phyloP scores from a whole-genome alignment of 2,329 filamentous ascomycete species.

The Cytospora schulzeri region DNA sequence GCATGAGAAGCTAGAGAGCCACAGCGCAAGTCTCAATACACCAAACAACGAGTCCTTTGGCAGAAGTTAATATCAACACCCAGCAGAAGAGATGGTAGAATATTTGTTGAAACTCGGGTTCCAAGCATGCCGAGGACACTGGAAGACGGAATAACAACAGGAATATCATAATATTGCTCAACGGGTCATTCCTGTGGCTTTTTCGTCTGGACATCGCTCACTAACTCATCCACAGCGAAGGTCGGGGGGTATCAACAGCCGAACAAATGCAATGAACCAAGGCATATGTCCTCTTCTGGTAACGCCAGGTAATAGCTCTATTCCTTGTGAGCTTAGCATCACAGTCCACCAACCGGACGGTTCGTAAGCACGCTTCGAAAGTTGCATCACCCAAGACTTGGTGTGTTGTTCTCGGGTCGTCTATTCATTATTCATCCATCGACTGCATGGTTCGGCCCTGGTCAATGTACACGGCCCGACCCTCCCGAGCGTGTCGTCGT shows the following conservation, averaged over 20 bases:
- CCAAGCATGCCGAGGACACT: neutral
- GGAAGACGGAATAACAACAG: slow-evolving; percentile 30
- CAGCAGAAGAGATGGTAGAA: slow-evolving; percentile 31
- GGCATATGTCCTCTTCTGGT: neutral
- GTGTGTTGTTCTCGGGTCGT: neutral
- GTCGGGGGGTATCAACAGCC: too few species aligned
- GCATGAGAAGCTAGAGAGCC: slow-evolving; percentile 32
- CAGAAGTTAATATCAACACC: too few species aligned
- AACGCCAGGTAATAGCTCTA: neutral
- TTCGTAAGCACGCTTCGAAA: neutral
- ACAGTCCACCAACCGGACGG: neutral
- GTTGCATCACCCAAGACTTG: neutral
- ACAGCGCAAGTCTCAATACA: slow-evolving; percentile 51
- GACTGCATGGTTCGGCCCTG: neutral
- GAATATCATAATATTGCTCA: slow-evolving; percentile 33
- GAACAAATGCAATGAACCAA: too few species aligned
- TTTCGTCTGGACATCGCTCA: slow-evolving; percentile 56
- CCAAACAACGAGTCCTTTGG: slow-evolving; percentile 44
- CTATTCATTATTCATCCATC: neutral
- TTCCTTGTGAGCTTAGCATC: neutral
- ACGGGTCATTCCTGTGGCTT: slow-evolving; percentile 45
- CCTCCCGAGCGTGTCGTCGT: neutral
- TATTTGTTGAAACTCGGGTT: slow-evolving; percentile 45
- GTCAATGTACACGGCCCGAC: neutral
- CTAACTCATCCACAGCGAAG: slow-evolving; percentile 50